Evolutionary conservation across 495 filamentous ascomycete genomes (phyloP).

Genomic region (Trichocladium uniseriatum): DNA sequence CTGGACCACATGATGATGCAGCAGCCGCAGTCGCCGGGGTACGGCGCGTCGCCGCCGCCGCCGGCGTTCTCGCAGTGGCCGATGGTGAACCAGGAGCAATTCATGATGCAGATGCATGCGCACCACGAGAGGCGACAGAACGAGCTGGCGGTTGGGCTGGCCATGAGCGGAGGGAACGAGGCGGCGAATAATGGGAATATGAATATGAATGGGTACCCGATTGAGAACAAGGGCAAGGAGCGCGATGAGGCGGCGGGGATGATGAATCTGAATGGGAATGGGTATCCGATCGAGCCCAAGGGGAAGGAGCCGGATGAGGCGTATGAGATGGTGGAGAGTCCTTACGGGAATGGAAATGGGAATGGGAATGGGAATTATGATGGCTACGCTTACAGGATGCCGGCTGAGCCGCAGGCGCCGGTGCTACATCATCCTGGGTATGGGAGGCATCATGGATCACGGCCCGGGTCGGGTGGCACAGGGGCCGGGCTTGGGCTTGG

Average conservation of each 20-base stretch:
- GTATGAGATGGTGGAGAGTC: slow-evolving; percentile 29
- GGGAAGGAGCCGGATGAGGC: slow-evolving; percentile 27
- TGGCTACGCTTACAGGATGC: slow-evolving; percentile 15
- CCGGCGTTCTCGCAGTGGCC: slow-evolving; percentile 28
- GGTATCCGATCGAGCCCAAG: slow-evolving; percentile 17
- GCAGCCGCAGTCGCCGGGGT: slow-evolving; percentile 7
- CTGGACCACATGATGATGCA: slow-evolving; percentile 19
- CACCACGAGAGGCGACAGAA: slow-evolving; percentile 19
- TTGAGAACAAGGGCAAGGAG: too few relatives aligned
- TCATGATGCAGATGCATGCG: slow-evolving; percentile 19
- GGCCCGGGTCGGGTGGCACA: slow-evolving; percentile 10
- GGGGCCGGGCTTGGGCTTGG: background rate
- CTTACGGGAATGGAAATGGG: slow-evolving; percentile 10
- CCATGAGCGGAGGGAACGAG: slow-evolving; percentile 25
- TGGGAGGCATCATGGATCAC: slow-evolving; percentile 18
- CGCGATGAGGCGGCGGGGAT: background rate
- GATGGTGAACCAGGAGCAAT: slow-evolving; percentile 21
- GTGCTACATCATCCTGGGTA: slow-evolving; percentile 28
- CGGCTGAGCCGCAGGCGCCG: slow-evolving; percentile 20
- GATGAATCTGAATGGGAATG: slow-evolving; percentile 5
- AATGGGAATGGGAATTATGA: background rate
- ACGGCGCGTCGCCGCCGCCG: slow-evolving; percentile 18
- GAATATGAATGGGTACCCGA: slow-evolving; percentile 13
- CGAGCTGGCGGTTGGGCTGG: slow-evolving; percentile 29
- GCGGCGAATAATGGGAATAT: slow-evolving; percentile 17